Percentiles rank a stretch among this genome's conserved stretches.
phyloP scores from a whole-genome alignment of 1,139 yeast species.

The Candida tropicalis region DNA sequence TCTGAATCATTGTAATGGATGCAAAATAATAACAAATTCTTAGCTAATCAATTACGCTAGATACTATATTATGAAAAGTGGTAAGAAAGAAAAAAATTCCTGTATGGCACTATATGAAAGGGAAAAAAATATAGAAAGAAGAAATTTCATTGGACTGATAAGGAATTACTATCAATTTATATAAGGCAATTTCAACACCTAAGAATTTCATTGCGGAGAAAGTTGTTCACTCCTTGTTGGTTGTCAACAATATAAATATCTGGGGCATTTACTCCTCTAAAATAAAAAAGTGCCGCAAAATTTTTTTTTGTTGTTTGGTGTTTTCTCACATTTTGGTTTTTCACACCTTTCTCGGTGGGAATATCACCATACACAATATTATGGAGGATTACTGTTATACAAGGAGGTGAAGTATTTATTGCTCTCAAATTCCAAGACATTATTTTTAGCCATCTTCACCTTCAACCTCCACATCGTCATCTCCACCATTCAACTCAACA shows the following conservation, averaged over 20 bases:
- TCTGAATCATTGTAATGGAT: slow-evolving; percentile 32
- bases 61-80: background rate
- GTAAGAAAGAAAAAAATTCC: background rate
- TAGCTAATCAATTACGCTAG: no score
- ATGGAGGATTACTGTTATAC: no score
- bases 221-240: background rate
- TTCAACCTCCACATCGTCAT: background rate
- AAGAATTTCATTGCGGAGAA: background rate
- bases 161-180: slow-evolving; percentile 9
- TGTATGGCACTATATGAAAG: background rate
- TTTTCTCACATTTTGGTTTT: background rate
- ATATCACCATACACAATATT: background rate
- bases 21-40: no score
- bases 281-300: slow-evolving; percentile 1
- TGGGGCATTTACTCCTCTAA: slow-evolving; percentile 3
- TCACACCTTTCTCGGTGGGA: slow-evolving; percentile 5
- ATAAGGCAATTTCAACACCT: slow-evolving; percentile 12
- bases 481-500: background rate
- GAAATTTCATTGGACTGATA: slow-evolving; percentile 19
- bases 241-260: slow-evolving; percentile 2
- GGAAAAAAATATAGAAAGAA: slow-evolving; percentile 1
- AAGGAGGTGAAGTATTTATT: no score
- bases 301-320: background rate
- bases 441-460: background rate
- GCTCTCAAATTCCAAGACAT: slow-evolving; percentile 4